Evolutionary conservation across 2,329 filamentous ascomycete genomes (phyloP), one percentile per base, ranked within the genome.

Genomic region (Boeremia exigua): DNA sequence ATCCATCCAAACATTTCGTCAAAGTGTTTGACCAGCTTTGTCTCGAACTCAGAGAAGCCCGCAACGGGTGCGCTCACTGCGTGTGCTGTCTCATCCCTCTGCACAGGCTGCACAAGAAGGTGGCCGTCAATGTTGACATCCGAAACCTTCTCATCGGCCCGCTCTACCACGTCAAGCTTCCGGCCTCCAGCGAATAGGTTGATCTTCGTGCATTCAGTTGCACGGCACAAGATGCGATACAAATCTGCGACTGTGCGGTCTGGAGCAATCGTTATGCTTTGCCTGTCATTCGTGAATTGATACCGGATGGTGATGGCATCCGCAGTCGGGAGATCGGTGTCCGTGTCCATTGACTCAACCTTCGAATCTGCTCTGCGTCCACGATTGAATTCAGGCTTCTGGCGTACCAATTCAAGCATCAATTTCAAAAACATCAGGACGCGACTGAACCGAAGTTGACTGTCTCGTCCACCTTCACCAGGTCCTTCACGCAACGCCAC

Each of bases 1-100:
- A 98, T 81, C 67, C 94, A 89, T 38, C 86, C 84, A 82, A 95
- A 96, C 23, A 99, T 78, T 58, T 94, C 87, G 49, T 91, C 84
- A 67, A 96, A 96, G 73, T 96, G 90, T 54, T 87, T 83, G 63
- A 95, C 79, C 19, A 98, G 87, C 65, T 94, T 90, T 11, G 85
- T 82, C 70, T 98, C 92, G 2, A 98, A 81, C 1, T 82, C 80
- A 69, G 59, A 79, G 64, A 25, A 81, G 70, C 53, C 60, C 25
- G 58, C 50, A 29, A 49, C 57, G n/a, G 49, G 47, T n/a, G 62
- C 58, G 7, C 58, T 47, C 4, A 66, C 39, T 1, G 63, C 63
- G 19, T 62, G 65, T n/a, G 59, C 62, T 2, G 62, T 56, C 38
- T 73, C 69, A 7, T 64, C 66, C 7, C 67, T 69, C 3, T 67